A percentile compares a stretch with the other conserved stretches of the same genome.
Evolutionary conservation across 2,329 filamentous ascomycete genomes (phyloP).

Genomic region (Periconia sp.): DNA sequence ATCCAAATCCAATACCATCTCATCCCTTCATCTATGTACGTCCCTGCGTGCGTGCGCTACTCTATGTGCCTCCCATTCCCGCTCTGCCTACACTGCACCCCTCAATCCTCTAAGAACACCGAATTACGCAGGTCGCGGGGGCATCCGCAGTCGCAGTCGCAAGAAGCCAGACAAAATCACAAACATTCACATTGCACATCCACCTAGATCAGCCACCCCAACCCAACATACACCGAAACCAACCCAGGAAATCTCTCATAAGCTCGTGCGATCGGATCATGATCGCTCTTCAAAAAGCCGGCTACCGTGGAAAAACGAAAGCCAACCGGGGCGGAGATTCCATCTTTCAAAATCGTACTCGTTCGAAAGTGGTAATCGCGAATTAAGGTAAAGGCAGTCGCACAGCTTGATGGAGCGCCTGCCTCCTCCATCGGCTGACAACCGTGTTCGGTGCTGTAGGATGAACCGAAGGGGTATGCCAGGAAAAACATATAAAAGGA

Average conservation of each 20-base stretch:
- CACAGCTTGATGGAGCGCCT: slow-evolving; percentile 44
- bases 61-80: too few relatives aligned
- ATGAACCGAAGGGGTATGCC: slow-evolving; percentile 23
- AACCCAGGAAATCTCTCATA: slow-evolving; percentile 15
- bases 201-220: too few relatives aligned
- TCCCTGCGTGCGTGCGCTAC: too few relatives aligned
- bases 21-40: too few relatives aligned
- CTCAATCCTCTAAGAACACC: too few relatives aligned
- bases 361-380: slow-evolving; percentile 10
- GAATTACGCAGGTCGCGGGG: too few relatives aligned
- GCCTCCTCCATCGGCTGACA: slow-evolving; percentile 41
- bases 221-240: too few relatives aligned
- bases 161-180: too few relatives aligned
- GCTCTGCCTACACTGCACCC: too few relatives aligned
- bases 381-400: slow-evolving; percentile 29
- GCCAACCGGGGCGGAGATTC: slow-evolving; percentile 22
- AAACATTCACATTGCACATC: too few relatives aligned
- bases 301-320: slow-evolving; percentile 12
- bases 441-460: slow-evolving; percentile 8
- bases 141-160: too few relatives aligned
- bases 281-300: slow-evolving; percentile 5
- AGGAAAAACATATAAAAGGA: slow-evolving; percentile 1
- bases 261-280: slow-evolving; percentile 12
- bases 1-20: too few relatives aligned
- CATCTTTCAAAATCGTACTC: slow-evolving; percentile 12